phyloP scores from a whole-genome alignment of 257 asterid genomes.

The Solanum pimpinellifolium region DNA sequence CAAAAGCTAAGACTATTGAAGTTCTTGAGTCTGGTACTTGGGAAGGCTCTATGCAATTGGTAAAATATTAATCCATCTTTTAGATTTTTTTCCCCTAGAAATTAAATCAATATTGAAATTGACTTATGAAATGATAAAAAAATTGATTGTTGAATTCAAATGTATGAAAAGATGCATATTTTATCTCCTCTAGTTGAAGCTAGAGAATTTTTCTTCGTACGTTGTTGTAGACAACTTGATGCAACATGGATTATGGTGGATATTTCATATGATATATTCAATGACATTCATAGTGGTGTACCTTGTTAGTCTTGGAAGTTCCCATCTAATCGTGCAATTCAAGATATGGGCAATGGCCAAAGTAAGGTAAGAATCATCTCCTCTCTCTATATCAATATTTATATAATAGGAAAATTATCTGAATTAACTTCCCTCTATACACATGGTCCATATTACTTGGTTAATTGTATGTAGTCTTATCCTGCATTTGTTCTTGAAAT shows the following conservation, averaged over 20 bases:
- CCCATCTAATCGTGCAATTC: conserved; percentile 66
- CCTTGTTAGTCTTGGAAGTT: not conserved
- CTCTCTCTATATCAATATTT: not conserved
- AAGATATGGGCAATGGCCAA: conserved; percentile 44
- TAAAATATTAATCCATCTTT: no score
- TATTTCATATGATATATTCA: conserved; percentile 38
- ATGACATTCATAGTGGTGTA: conserved; percentile 20
- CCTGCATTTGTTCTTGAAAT: not conserved
- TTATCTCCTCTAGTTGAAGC: conserved; percentile 68
- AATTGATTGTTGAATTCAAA: conserved; percentile 13
- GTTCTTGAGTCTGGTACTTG: no score
- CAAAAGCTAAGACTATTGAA: no score
- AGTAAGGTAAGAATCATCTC: conserved; percentile 27
- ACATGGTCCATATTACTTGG: no score
- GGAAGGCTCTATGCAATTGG: no score
- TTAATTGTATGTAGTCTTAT: not conserved
- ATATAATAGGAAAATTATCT: no score
- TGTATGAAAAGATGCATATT: conserved; percentile 50
- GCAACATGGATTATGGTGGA: conserved; percentile 49
- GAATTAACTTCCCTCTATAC: no score
- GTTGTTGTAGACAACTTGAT: conserved; percentile 36
- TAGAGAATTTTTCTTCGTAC: conserved; percentile 49
- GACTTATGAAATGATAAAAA: not conserved
- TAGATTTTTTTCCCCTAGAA: not conserved
- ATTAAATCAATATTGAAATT: not conserved